These are phyloP conservation scores for Triglochin maritima DNA, from an alignment of 106 monocot species.

Conservation along the genomic window DNA sequence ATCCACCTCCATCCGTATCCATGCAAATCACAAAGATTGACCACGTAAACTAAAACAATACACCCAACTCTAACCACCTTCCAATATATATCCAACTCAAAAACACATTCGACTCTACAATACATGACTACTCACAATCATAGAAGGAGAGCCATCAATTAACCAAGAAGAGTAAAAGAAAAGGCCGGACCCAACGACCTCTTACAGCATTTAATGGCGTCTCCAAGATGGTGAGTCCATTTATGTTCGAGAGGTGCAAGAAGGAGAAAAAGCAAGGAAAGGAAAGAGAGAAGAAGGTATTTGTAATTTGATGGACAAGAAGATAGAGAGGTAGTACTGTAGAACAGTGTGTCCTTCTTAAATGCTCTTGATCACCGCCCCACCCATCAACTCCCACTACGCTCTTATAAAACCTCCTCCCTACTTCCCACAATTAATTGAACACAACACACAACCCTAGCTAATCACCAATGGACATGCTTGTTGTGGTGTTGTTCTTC, in stretches of 20 bases:
- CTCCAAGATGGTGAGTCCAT: conserved; percentile 8
- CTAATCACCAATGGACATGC: conserved; percentile 3
- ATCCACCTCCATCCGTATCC: not conserved
- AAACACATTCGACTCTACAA: not conserved
- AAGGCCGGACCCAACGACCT: conserved; percentile 5
- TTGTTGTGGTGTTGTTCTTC: conserved; percentile 9
- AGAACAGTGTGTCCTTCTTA: conserved; percentile 7
- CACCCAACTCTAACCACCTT: too few species aligned
- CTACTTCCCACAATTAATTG: not conserved
- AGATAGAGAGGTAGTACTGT: not conserved
- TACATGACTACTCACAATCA: not conserved
- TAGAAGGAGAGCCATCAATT: not conserved
- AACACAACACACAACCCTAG: not conserved
- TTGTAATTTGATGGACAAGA: not conserved
- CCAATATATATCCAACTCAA: not conserved
- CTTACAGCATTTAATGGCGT: conserved; percentile 14
- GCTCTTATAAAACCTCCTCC: not conserved
- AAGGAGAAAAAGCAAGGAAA: not conserved
- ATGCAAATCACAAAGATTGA: not conserved
- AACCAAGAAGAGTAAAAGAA: not conserved
- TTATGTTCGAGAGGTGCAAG: conserved; percentile 5
- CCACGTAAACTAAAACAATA: not conserved
- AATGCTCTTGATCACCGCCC: conserved; percentile 9
- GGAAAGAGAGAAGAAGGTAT: not conserved
- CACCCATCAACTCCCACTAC: conserved; percentile 3